A percentile compares a stretch with the other conserved stretches of the same genome.
These are phyloP conservation scores for Gossypium laxum DNA, from an alignment of 441 rosid genomes.

Conservation along the genomic window DNA sequence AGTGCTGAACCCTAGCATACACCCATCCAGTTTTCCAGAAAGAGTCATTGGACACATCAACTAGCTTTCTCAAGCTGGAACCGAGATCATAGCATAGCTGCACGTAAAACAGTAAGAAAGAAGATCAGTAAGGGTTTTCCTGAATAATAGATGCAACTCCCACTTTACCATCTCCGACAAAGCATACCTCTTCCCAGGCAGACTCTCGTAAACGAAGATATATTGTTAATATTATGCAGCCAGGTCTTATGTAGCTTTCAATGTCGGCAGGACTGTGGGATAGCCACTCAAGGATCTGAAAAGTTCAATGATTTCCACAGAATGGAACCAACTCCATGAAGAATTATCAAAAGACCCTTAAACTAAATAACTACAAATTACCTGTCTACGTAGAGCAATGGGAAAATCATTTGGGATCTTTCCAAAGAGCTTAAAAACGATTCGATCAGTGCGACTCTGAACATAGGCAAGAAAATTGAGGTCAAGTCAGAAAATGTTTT, in stretches of 20 bases:
- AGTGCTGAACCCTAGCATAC: conserved; percentile 29
- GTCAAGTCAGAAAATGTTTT: conserved; percentile 9
- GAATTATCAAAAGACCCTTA: conserved; percentile 7
- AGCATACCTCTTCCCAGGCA: conserved; percentile 36
- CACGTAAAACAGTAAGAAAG: conserved; percentile 1
- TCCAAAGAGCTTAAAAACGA: conserved; percentile 40
- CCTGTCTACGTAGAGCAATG: conserved; percentile 33
- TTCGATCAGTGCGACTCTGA: conserved; percentile 39
- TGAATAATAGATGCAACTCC: neutral
- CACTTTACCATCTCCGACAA: neutral
- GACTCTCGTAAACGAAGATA: conserved; percentile 30
- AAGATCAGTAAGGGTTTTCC: neutral
- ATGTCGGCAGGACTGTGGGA: conserved; percentile 38
- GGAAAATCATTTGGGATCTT: conserved; percentile 37
- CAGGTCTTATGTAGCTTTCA: conserved; percentile 45
- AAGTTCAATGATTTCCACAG: conserved; percentile 10
- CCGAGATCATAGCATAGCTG: conserved; percentile 33
- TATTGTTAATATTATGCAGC: conserved; percentile 38
- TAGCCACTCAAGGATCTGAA: conserved; percentile 40
- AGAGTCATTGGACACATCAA: conserved; percentile 26
- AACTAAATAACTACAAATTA: conserved; percentile 15
- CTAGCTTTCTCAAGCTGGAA: conserved; percentile 29
- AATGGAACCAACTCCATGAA: conserved; percentile 9
- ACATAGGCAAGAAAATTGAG: conserved; percentile 9
- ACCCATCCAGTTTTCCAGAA: conserved; percentile 43